Conservation (phyloP, 176 grass and related monocot species). For the Saccharum spontaneum region DNA sequence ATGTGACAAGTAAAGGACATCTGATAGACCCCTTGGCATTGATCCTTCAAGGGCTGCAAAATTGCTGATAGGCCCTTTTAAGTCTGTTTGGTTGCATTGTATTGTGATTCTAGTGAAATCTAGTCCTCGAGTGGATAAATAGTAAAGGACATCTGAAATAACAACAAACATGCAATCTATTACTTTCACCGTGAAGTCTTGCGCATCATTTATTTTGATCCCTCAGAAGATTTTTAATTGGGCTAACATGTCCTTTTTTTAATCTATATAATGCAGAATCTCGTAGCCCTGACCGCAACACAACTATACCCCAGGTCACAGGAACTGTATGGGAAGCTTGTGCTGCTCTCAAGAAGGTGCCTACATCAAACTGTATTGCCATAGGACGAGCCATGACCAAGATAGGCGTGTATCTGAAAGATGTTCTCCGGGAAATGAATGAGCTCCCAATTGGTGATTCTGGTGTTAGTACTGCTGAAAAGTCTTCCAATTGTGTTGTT, state of each 20-base stretch:
- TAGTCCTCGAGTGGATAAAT: not conserved
- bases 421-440: conserved; percentile 86
- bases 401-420: conserved; percentile 74
- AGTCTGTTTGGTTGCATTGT: not conserved
- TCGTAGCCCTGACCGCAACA: conserved; percentile 41
- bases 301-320: conserved; percentile 56
- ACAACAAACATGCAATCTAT: not conserved
- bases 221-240: not conserved
- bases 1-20: not conserved
- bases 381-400: conserved; percentile 81
- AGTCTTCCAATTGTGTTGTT: conserved; percentile 38
- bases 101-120: not conserved
- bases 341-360: conserved; percentile 77
- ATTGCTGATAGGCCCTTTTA: no score
- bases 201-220: not conserved
- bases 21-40: no score
- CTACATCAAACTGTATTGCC: conserved; percentile 67
- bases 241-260: conserved; percentile 3
- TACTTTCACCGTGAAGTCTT: not conserved
- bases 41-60: no score
- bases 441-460: conserved; percentile 59
- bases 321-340: conserved; percentile 90
- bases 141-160: conserved; percentile 7
- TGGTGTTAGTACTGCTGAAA: conserved; percentile 26
- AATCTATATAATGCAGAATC: conserved; percentile 49